A percentile compares a stretch with the other conserved stretches of the same genome.
These are phyloP conservation scores for Mortierella sp. DNA, from an alignment of 371 early-diverging fungal genomes.

Conservation along the genomic window DNA sequence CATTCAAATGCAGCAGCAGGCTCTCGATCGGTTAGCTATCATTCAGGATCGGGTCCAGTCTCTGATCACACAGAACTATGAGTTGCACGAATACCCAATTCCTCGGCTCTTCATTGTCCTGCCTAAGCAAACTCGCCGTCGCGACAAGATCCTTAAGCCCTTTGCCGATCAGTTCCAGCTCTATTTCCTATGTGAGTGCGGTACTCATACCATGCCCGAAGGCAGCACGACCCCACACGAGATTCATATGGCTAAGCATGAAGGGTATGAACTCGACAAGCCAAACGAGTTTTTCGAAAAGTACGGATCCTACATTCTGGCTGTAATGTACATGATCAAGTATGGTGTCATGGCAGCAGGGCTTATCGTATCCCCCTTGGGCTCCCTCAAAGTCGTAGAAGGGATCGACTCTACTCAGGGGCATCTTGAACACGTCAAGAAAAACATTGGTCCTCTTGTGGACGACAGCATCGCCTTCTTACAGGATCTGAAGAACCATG, in stretches of 20 bases:
- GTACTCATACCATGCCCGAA: constrained; percentile 14
- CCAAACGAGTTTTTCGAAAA: constrained; percentile 14
- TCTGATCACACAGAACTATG: constrained; percentile 12
- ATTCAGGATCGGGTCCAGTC: constrained; percentile 12
- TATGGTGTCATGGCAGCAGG: constrained; percentile 13
- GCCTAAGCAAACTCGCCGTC: neutral
- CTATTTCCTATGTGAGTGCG: constrained; percentile 8
- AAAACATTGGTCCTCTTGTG: neutral
- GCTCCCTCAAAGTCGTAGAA: neutral
- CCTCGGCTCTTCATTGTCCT: constrained; percentile 23
- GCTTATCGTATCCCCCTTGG: constrained; percentile 5
- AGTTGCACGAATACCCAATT: constrained; percentile 18
- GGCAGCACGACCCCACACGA: constrained; percentile 6
- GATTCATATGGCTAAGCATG: constrained; percentile 21
- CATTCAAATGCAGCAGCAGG: too few relatives aligned
- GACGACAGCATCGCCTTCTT: constrained; percentile 5
- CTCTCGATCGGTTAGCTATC: neutral
- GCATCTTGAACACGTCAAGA: neutral
- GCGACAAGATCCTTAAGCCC: neutral
- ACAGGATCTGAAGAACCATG: neutral
- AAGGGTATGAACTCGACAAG: constrained; percentile 14
- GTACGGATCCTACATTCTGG: constrained; percentile 17
- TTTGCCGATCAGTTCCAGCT: constrained; percentile 8
- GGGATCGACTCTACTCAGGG: neutral
- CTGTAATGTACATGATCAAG: constrained; percentile 17